A percentile compares a stretch with the other conserved stretches of the same genome.
Conservation (phyloP, 352 stramenopile species). For the Blastocystis sp. region DNA sequence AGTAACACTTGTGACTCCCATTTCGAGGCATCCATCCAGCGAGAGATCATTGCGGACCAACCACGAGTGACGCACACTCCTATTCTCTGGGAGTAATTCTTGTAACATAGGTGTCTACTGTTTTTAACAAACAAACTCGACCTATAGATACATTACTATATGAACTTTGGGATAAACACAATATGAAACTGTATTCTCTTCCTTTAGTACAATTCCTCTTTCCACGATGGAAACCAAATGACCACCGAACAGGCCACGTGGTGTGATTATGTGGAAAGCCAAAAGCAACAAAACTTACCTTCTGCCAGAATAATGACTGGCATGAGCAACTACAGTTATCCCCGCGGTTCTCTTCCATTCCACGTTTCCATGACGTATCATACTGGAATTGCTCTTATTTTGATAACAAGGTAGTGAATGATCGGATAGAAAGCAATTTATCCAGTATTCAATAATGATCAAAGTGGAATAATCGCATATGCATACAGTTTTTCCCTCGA, state of each 20-base stretch:
- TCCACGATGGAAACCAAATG: background rate
- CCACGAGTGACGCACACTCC: conserved; percentile 84
- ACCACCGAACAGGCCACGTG: background rate
- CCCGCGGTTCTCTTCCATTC: no score
- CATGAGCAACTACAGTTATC: no score
- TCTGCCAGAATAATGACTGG: no score
- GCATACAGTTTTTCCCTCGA: no score
- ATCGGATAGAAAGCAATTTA: no score
- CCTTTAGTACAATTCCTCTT: background rate
- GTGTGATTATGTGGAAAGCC: background rate
- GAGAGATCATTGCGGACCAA: conserved; percentile 91
- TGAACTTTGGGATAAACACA: no score
- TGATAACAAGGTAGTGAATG: no score
- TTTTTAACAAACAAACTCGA: background rate
- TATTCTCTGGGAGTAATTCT: conserved; percentile 79
- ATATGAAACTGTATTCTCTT: background rate
- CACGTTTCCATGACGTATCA: no score
- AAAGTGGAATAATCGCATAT: no score
- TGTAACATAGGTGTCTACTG: conserved; percentile 53
- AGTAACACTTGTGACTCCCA: conserved; percentile 82
- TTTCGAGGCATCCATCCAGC: conserved; percentile 55
- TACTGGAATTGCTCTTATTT: no score
- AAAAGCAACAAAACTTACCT: background rate
- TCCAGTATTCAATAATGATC: no score
- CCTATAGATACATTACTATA: no score